Base-by-base conservation (phyloP, 257 asterid species). In the Lithospermum erythrorhizon region DNA sequence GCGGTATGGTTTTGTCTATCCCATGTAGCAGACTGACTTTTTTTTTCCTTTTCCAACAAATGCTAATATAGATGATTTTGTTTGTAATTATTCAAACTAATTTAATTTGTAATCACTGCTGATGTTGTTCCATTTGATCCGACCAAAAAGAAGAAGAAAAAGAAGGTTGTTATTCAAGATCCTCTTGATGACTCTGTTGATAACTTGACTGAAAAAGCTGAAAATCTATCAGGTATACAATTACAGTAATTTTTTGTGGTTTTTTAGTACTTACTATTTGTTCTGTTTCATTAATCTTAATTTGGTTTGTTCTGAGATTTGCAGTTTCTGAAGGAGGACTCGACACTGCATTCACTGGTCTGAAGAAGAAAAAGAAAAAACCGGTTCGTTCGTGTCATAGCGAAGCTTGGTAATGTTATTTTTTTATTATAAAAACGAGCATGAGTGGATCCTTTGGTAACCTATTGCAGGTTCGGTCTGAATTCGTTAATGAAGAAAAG, bases 81-180 rank as follows among this genome's bases (percentile, higher is more conserved):
- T 11, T 14, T 41, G 49, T 21, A 19, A 23, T 8, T 56, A 15
- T n/a, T n/a, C n/a, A 22, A 56, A 22, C 24, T 22, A 24, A 10
- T 57, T 61, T 60, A 14, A 49, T 51, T 2, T 21, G 24, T n/a
- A 53, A 72, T 66, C 86, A 87, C n/a, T n/a, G n/a, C n/a, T n/a
- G 98, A 69, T n/a, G n/a, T 90, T 65, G 89, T 83, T 25, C 83
- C 96, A 5, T 90, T 90, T 68, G 98, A 90, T 69, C 94, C 91
- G 24, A 70, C 95, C 15, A 90, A 90, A 68, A 90, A 90, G 82
- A 83, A 86, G 80, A 90, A 87, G 83, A 87, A 90, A 68, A 90
- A 90, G 83, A 86, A 90, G 72, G 87, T 83, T n/a, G 87, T 83
- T 29, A 81, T 79, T 61, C 94, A 82, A 67, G 96, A 90, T 62